A percentile compares a stretch with the other conserved stretches of the same genome.
phyloP scores from a whole-genome alignment of 2,329 filamentous ascomycete genomes.

The Pseudogymnoascus sp. region DNA sequence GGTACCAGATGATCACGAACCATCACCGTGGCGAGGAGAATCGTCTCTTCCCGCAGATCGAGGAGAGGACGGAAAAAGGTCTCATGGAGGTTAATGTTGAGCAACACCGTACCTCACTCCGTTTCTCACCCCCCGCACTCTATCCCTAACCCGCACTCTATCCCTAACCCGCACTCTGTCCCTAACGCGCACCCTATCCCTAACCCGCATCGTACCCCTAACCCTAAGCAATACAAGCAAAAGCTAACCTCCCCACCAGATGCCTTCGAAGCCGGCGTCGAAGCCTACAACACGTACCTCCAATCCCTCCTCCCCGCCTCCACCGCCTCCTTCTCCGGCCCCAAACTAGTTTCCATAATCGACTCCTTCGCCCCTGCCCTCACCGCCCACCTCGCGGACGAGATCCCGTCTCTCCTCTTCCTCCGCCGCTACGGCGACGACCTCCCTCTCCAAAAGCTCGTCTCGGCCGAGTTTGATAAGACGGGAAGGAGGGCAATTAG shows the following conservation, averaged over 20 bases:
- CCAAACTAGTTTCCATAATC: conserved; percentile 8
- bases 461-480: conserved; percentile 11
- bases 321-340: conserved; percentile 9
- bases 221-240: background rate
- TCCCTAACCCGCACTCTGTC: background rate
- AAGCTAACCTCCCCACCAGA: background rate
- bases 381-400: background rate
- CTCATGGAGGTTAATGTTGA: background rate
- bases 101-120: background rate
- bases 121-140: background rate
- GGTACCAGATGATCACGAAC: background rate
- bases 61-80: background rate
- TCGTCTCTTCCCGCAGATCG: background rate
- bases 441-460: conserved; percentile 7
- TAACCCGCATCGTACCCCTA: background rate
- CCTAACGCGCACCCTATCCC: background rate
- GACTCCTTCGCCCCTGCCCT: background rate
- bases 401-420: background rate
- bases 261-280: conserved; percentile 14
- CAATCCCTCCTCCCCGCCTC: conserved; percentile 7
- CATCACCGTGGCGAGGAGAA: background rate
- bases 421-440: conserved; percentile 10
- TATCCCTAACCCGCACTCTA: background rate
- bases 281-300: conserved; percentile 12
- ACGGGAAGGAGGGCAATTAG: conserved; percentile 9